Percentiles rank a stretch among this genome's conserved stretches.
Conservation (phyloP, 176 grass and related monocot species). For the Triticum monococcum region DNA sequence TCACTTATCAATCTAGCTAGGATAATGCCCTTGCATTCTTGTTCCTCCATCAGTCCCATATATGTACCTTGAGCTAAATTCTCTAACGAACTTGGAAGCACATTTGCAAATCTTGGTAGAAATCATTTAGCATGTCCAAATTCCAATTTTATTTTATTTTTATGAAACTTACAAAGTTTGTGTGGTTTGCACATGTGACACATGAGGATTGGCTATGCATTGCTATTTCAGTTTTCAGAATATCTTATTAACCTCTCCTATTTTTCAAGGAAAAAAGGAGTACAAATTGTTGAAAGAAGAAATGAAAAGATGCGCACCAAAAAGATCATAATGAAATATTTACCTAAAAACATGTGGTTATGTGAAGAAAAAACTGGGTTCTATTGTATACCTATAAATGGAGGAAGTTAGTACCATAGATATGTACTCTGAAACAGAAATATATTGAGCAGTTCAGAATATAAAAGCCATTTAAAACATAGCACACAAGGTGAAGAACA, state of each 20-base stretch:
- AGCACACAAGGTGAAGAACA: not conserved
- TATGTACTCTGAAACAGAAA: too few relatives aligned
- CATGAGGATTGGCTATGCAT: not conserved
- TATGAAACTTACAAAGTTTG: not conserved
- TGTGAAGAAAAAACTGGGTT: not conserved
- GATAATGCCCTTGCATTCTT: too few relatives aligned
- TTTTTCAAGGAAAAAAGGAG: too few relatives aligned
- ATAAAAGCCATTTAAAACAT: not conserved
- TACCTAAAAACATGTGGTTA: not conserved
- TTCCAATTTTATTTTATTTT: not conserved
- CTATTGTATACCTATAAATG: not conserved
- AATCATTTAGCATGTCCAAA: not conserved
- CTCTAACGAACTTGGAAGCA: not conserved
- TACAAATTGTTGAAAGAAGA: too few relatives aligned
- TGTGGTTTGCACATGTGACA: not conserved
- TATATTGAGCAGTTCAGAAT: too few relatives aligned
- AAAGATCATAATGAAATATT: too few relatives aligned
- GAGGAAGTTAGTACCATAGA: too few relatives aligned
- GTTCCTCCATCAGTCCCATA: too few relatives aligned
- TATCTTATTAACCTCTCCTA: not conserved
- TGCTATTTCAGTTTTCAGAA: not conserved
- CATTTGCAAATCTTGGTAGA: not conserved
- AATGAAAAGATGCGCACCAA: too few relatives aligned
- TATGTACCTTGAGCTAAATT: slow-evolving; percentile 3
- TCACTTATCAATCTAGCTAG: too few relatives aligned